Evolutionary conservation across 2,329 filamentous ascomycete species (phyloP), one percentile per base, ranked within the genome.

Genomic region (Ascochyta rabiei): DNA sequence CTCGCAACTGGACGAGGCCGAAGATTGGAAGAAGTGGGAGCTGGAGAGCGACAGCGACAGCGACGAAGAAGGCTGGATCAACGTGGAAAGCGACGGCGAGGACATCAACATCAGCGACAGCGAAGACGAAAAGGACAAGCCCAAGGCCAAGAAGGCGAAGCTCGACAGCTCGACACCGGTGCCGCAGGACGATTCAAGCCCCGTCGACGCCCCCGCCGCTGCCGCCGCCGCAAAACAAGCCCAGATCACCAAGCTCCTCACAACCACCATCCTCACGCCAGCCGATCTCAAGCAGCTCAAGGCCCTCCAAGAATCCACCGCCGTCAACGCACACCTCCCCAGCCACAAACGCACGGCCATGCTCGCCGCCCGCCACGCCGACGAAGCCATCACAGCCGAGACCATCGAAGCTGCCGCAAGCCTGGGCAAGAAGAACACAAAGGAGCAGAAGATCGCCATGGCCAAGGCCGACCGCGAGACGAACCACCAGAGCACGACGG

Each of bases 211-310:
- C 4, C 77, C 79, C n/a, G 35, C 41, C 10, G 48, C 48, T 38
- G 43, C 53, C 12, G 33, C 41, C 3, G 30, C 31, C 15, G n/a
- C 42, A 4, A 44, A 30, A 23, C 47, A 56, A 43, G 71, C 73
- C 44, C 61, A 63, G n/a, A 70, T 75, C 40, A 73, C 71, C 48
- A 91, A 87, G 67, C 85, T 97, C 38, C 93, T 93, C n/a, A 96
- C 91, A 0, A 96, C 91, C 2, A 89, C 90, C 43, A 96, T 99
- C 62, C 87, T 99, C 58, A 99, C 95, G 0, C 95, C 95, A 0
- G 95, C 95, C 12, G 95, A 99, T 76, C 84, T 98, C n/a, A 88
- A 90, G 64, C 98, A 98, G 75, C 87, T 99, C 18, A 87, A 91
- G 58, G 93, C 97, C 76, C 86, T 99, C 21, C 90, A 91, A 41